Conservation (phyloP, 1,139 yeast genomes). For the Eremothecium gossypii region DNA sequence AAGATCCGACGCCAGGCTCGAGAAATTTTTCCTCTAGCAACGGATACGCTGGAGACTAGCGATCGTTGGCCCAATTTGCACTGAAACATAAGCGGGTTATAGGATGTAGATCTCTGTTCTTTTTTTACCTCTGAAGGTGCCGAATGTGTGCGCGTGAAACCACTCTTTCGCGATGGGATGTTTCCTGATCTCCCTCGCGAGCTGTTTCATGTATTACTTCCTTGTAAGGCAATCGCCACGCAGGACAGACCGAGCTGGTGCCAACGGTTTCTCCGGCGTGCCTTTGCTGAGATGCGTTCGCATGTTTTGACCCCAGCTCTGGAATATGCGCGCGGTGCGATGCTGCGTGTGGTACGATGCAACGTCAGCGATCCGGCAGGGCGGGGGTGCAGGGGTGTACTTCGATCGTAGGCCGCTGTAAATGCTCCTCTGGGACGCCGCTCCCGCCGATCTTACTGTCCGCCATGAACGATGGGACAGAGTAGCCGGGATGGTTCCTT, state of each 20-base stretch:
- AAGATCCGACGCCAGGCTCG: too few relatives aligned
- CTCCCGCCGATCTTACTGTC: too few relatives aligned
- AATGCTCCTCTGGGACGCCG: too few relatives aligned
- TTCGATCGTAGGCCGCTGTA: too few relatives aligned
- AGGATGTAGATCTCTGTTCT: background rate
- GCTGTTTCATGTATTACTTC: background rate
- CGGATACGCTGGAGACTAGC: background rate
- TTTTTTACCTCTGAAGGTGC: background rate
- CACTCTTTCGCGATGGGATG: background rate
- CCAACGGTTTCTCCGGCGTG: background rate
- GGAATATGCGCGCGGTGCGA: background rate
- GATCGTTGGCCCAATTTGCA: background rate
- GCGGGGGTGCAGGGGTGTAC: too few relatives aligned
- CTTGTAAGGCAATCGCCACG: background rate
- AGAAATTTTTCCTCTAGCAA: background rate
- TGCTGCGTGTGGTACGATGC: too few relatives aligned
- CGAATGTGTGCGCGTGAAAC: background rate
- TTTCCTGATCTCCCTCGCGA: conserved; percentile 1
- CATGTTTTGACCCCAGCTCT: background rate
- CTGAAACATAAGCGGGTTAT: background rate
- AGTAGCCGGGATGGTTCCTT: too few relatives aligned
- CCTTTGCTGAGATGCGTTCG: background rate
- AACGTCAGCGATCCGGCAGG: too few relatives aligned
- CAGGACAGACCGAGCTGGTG: background rate
- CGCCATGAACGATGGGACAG: too few relatives aligned